Base-by-base conservation (phyloP, 768 basidiomycete species). In the Termitomyces sp. region DNA sequence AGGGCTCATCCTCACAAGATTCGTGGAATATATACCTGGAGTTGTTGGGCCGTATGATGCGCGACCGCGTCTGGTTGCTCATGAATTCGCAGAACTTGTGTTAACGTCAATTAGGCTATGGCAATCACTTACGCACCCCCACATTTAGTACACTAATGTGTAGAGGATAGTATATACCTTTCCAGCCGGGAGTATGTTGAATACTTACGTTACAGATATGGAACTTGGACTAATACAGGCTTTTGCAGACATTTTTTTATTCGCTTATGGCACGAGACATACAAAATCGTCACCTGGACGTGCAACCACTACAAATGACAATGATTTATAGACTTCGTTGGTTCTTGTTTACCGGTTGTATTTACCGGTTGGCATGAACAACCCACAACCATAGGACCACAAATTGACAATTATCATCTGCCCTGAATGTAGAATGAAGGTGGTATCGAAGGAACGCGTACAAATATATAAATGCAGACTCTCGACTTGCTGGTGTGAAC, bases 111-210 rank as follows among this genome's bases (percentile, higher is more conserved):
- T 62, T 25, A 47, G 54, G 1, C 17, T 57, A 11, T 62, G 58
- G 56, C 65, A 66, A n/a, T 59, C 65, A 15, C 1, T 59, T 4
- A 46, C 31, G n/a, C 55, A 62, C 32, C 53, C 65, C 3, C 36
- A 14, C 20, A 49, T 64, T 37, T 47, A 45, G 42, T 40, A 14
- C 29, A 29, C 5, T 29, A 29, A 12, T 17, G 5, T 29, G n/a
- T 36, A 15, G 20, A 29, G 7, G 15, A 29, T 25, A 14, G 4
- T 38, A 36, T 51, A n/a, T 20, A 36, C 2, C 8, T 14, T 8
- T 32, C 10, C 14, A 40, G 40, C 14, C 14, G 25, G 25, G 25
- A 25, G 25, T 25, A 12, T 38, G 37, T 4, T 10, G 37, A 38
- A 38, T 38, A 11, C 37, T 38, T 4, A 20, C n/a, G n/a, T 45